Conservation (phyloP, 768 basidiomycete species). For the Lactarius vividus region DNA sequence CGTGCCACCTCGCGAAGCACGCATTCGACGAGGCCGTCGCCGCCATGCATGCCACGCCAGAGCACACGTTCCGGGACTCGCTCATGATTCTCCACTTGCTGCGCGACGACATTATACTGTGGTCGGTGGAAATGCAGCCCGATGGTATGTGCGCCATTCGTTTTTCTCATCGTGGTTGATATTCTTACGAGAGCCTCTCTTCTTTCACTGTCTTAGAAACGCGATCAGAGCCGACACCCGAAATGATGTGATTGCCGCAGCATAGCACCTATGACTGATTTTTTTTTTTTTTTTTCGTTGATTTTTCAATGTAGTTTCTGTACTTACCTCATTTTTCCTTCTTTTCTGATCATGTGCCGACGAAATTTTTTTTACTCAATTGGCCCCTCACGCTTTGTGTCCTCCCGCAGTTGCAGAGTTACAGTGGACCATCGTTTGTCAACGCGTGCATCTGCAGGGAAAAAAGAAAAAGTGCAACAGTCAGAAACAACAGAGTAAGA, state of each 20-base stretch:
- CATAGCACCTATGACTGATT: neutral
- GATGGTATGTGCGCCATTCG: slow-evolving; percentile 32
- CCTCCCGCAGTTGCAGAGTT: too few relatives aligned
- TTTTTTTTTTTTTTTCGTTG: neutral
- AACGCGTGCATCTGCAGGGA: neutral
- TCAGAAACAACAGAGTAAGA: too few relatives aligned
- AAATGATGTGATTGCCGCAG: neutral
- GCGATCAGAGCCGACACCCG: slow-evolving; percentile 1
- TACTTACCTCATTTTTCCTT: neutral
- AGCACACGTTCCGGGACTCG: slow-evolving; percentile 67
- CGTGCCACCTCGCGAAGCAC: slow-evolving; percentile 86
- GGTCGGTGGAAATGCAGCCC: slow-evolving; percentile 72
- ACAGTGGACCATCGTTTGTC: neutral
- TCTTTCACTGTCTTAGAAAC: slow-evolving; percentile 5
- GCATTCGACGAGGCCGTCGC: slow-evolving; percentile 89
- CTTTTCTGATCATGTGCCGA: neutral
- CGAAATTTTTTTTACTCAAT: neutral
- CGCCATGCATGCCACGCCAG: slow-evolving; percentile 34
- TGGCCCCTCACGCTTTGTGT: neutral
- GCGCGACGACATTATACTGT: slow-evolving; percentile 81
- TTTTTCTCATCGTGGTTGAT: neutral
- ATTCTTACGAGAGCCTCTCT: neutral
- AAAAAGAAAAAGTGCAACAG: too few relatives aligned
- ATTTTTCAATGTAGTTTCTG: neutral
- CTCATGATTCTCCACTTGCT: slow-evolving; percentile 81